Conservation (phyloP, 352 stramenopile genomes). For the Pythium grandisporangium region DNA sequence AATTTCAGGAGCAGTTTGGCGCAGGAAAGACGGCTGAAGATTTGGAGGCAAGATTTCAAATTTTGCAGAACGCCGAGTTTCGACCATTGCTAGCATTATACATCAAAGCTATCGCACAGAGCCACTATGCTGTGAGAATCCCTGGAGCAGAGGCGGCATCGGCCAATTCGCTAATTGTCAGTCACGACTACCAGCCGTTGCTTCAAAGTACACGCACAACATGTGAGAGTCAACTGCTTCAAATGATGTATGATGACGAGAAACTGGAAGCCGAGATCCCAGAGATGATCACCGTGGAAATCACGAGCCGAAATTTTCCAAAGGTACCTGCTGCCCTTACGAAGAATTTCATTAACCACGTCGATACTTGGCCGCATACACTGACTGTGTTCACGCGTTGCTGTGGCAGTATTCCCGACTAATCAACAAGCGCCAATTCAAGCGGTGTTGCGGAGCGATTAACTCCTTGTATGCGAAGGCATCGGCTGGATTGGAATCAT, state of each 20-base stretch:
- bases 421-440: constrained; percentile 41
- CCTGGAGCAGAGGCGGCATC: constrained; percentile 12
- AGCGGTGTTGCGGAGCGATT: constrained; percentile 32
- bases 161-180: no score
- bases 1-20: constrained; percentile 41
- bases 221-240: constrained; percentile 51
- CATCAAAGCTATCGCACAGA: constrained; percentile 23
- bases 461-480: constrained; percentile 36
- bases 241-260: constrained; percentile 57
- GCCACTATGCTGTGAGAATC: constrained; percentile 18
- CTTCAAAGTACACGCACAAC: constrained; percentile 37
- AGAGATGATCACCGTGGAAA: constrained; percentile 41
- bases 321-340: constrained; percentile 18
- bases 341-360: neutral
- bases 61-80: constrained; percentile 25
- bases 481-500: constrained; percentile 8
- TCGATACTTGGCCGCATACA: neutral
- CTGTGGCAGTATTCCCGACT: constrained; percentile 26
- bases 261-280: constrained; percentile 30
- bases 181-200: constrained; percentile 35
- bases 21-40: constrained; percentile 17
- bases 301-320: constrained; percentile 46
- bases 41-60: constrained; percentile 26
- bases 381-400: neutral
- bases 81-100: constrained; percentile 40